Percentiles rank a stretch among this genome's conserved stretches.
Conservation (phyloP, 2,329 filamentous ascomycete species). For the Epichloe scottii region DNA sequence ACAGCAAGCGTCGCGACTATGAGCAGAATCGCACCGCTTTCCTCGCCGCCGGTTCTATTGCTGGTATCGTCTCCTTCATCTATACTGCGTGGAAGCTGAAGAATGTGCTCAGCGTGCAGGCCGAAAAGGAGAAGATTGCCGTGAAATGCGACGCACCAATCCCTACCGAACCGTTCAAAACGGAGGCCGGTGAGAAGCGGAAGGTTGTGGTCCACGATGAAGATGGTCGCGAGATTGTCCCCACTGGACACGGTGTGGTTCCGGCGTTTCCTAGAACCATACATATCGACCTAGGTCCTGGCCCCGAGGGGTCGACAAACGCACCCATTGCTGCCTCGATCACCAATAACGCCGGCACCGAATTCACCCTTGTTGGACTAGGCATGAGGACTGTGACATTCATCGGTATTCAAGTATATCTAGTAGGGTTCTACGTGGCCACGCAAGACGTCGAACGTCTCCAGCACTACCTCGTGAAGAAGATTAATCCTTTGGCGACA, state of each 20-base stretch:
- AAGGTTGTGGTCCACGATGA: constrained; percentile 52
- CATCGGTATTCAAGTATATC: constrained; percentile 81
- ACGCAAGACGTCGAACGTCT: constrained; percentile 70
- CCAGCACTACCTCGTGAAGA: constrained; percentile 63
- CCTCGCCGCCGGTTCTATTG: constrained; percentile 35
- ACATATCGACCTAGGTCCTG: constrained; percentile 36
- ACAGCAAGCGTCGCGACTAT: constrained; percentile 34
- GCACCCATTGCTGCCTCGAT: constrained; percentile 26
- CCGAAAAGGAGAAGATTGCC: constrained; percentile 26
- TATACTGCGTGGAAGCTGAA: constrained; percentile 42
- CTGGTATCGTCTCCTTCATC: constrained; percentile 35
- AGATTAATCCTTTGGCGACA: constrained; percentile 65
- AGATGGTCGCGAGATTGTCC: constrained; percentile 61
- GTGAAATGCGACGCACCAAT: constrained; percentile 28
- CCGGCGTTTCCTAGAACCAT: constrained; percentile 67
- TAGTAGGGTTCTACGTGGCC: constrained; percentile 84
- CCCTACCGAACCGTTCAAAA: constrained; percentile 33
- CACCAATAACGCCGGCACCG: constrained; percentile 33
- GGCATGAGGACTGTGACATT: constrained; percentile 87
- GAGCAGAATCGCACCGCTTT: constrained; percentile 38
- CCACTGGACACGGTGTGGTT: constrained; percentile 71
- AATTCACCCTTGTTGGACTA: constrained; percentile 81
- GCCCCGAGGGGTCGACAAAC: constrained; percentile 6
- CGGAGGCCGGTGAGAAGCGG: constrained; percentile 36
- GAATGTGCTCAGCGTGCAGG: constrained; percentile 21